Evolutionary conservation across 176 grass and related monocot genomes (phyloP).

Genomic region (Leersia perrieri): DNA sequence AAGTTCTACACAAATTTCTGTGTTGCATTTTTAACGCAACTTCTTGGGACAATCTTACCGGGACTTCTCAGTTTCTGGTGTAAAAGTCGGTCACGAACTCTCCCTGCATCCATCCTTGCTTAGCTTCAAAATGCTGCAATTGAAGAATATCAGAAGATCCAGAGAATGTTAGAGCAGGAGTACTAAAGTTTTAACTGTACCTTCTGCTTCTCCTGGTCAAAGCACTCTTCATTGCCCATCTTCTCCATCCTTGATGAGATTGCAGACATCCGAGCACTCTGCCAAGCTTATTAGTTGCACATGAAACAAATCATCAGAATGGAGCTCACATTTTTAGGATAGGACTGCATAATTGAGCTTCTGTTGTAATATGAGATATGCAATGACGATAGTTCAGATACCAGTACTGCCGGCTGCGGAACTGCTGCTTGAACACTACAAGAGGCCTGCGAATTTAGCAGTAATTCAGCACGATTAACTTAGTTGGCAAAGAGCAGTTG

Average conservation of each 20-base stretch:
- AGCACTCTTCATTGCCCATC: conserved; percentile 52
- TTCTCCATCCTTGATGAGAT: conserved; percentile 70
- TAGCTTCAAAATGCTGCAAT: not conserved
- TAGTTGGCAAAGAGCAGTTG: not conserved
- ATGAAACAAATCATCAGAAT: conserved; percentile 3
- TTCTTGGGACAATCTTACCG: not conserved
- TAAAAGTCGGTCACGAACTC: not conserved
- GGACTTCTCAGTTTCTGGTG: not conserved
- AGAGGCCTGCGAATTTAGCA: conserved; percentile 14
- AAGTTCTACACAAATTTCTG: not conserved
- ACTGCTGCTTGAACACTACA: conserved; percentile 61
- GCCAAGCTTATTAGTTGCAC: conserved; percentile 30
- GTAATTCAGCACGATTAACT: not conserved
- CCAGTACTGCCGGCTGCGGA: conserved; percentile 61
- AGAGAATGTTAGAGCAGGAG: not conserved
- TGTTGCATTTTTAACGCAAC: not conserved
- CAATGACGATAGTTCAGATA: not conserved
- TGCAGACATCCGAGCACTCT: conserved; percentile 77
- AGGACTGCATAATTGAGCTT: too few species aligned
- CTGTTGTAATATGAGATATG: not conserved
- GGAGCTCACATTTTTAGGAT: too few species aligned
- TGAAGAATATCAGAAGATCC: not conserved
- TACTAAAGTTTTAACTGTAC: not conserved
- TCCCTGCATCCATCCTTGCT: not conserved
- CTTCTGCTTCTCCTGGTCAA: not conserved